A percentile compares a stretch with the other conserved stretches of the same genome.
These are phyloP conservation scores for Chalaropsis ovoidea DNA, from an alignment of 2,329 filamentous ascomycete genomes.

Conservation along the genomic window DNA sequence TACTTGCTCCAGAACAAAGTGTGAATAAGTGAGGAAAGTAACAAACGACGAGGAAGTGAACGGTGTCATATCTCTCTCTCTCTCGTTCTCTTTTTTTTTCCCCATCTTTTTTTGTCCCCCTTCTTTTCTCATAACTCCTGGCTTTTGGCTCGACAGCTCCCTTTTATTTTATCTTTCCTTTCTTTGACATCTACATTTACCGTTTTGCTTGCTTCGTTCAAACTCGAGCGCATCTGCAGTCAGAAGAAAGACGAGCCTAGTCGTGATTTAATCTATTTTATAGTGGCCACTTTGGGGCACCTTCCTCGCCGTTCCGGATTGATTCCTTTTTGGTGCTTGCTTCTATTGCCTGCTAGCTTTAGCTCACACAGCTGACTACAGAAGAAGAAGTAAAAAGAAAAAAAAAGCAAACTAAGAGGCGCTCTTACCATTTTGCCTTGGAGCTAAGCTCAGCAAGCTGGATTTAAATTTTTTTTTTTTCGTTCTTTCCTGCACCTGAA, in stretches of 20 bases:
- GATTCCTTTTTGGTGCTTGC: conserved; percentile 6
- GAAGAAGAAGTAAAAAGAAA: not conserved
- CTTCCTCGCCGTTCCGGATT: conserved; percentile 2
- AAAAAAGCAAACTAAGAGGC: not conserved
- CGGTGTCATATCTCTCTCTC: not conserved
- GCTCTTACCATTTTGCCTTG: conserved; percentile 4
- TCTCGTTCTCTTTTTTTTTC: not conserved
- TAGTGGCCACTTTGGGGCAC: not conserved
- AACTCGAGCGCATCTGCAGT: not conserved
- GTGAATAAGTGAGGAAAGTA: not conserved
- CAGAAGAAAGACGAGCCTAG: not conserved
- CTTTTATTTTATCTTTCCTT: not conserved
- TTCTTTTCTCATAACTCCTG: not conserved
- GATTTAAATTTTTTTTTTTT: not conserved
- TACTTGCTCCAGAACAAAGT: not conserved
- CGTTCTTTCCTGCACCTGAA: not conserved
- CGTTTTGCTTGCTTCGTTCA: not conserved
- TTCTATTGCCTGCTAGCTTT: conserved; percentile 3
- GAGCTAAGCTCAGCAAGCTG: not conserved
- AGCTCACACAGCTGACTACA: conserved; percentile 3
- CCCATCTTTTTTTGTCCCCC: not conserved
- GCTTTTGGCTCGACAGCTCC: no score
- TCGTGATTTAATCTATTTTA: conserved; percentile 10
- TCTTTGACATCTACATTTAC: conserved; percentile 1
- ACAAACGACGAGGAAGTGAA: not conserved